Evolutionary conservation across 2,329 filamentous ascomycete species (phyloP), one percentile per base, ranked within the genome.

Genomic region (Exophiala sp.): DNA sequence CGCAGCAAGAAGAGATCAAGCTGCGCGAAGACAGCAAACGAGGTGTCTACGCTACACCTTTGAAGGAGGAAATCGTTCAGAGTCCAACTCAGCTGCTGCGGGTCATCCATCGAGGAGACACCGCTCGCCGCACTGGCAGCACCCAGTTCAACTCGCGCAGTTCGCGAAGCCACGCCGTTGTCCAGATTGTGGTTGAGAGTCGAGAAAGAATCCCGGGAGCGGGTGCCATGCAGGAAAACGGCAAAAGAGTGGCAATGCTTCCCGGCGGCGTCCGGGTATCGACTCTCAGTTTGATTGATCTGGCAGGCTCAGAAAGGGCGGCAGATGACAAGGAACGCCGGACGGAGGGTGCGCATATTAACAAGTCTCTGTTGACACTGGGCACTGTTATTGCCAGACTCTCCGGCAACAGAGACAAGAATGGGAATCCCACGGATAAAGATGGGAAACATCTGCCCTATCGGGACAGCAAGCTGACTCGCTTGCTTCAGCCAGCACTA

Each of bases 21-120:
- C 73, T 98, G 48, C 85, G 93, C 16, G 93, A 98, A 69, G 93
- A 98, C 67, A 89, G 85, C 72, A 97, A 96, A 71, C 79, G 93
- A 55, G 93, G 93, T 24, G 91, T 98, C 13, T 98, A 97, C 72
- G 93, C 93, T 18, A 95, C 86, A 14, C 93, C 93, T 1, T 70
- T 98, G 53, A 97, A 96, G 68, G 93, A 98, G 69, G 93, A 98
- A 66, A 98, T 98, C 61, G 93, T 98, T 23, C 93, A 98, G 69
- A 96, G 90, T 60, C 93, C 93, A 1, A 97, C 93, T 0, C 93
- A 98, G 66, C 77, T 98, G 22, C 73, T 98, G 37, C 82, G 93
- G 60, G 93, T 98, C 21, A 98, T 98, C 66, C 90, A 93, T 30
- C 81, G 91, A 48, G 93, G 93, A 63, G 93, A 98, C 65, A 83